Evolutionary conservation across 345 rosid genomes (phyloP).

Genomic region (Eucalyptus erythrocorys): DNA sequence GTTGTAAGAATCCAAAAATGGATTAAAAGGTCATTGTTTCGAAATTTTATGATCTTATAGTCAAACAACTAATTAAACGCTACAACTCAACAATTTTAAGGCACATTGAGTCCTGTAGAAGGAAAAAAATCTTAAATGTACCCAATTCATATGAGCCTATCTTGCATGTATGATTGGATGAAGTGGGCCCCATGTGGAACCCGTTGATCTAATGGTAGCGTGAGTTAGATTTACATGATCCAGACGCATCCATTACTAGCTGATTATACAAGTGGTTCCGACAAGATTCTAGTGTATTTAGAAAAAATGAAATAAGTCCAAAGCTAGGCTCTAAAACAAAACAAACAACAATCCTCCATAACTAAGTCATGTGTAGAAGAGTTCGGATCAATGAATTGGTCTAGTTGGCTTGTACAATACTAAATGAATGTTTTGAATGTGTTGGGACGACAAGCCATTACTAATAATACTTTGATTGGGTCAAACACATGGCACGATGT

Average conservation of each 20-base stretch:
- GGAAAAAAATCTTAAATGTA: neutral
- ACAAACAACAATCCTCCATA: neutral
- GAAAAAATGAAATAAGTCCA: too few relatives aligned
- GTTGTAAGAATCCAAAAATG: neutral
- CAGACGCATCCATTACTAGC: neutral
- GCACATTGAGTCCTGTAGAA: neutral
- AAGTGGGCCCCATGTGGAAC: neutral
- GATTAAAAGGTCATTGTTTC: too few relatives aligned
- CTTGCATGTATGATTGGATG: neutral
- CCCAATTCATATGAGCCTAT: neutral
- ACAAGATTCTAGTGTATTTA: neutral
- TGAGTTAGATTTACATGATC: neutral
- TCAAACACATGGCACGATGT: rapidly evolving
- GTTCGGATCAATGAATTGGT: neutral
- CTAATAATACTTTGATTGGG: neutral
- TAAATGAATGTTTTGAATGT: rapidly evolving
- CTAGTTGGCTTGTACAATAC: rapidly evolving
- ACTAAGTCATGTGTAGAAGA: neutral
- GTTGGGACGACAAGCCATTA: rapidly evolving
- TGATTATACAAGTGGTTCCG: neutral
- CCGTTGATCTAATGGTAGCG: neutral
- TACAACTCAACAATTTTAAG: too few relatives aligned
- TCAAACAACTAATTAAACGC: neutral
- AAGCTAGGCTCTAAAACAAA: neutral
- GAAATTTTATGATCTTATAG: neutral